These are phyloP conservation scores for Candida nitratophila DNA, from an alignment of 805 yeast genomes.

Conservation along the genomic window DNA sequence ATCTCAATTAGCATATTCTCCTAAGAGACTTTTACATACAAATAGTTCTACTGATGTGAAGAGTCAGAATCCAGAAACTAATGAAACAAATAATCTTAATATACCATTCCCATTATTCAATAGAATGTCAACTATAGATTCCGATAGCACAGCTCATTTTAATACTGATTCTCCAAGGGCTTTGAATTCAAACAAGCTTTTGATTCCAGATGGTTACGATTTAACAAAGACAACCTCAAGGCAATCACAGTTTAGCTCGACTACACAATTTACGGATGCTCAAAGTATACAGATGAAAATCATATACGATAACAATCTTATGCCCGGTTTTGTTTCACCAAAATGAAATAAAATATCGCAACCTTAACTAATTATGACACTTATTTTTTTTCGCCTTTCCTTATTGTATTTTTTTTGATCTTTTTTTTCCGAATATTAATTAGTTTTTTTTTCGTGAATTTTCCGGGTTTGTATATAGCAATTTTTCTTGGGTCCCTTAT, in stretches of 20 bases:
- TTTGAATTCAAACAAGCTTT: no score
- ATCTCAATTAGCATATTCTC: not conserved
- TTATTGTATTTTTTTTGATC: not conserved
- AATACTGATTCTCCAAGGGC: no score
- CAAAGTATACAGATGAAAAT: constrained; percentile 3
- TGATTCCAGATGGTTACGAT: not conserved
- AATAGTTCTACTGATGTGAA: not conserved
- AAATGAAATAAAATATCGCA: not conserved
- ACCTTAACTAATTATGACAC: not conserved
- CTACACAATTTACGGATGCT: constrained; percentile 4
- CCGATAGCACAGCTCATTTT: no score
- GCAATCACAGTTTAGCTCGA: constrained; percentile 1
- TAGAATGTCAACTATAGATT: no score
- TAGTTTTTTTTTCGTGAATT: not conserved
- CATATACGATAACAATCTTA: constrained; percentile 8
- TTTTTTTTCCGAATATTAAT: not conserved
- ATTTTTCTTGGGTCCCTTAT: no score
- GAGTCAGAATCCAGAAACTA: no score
- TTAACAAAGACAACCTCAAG: constrained; percentile 4
- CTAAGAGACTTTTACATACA: not conserved
- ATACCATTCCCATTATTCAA: no score
- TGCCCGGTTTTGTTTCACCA: constrained; percentile 8
- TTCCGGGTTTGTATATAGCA: not conserved
- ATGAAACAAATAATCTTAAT: no score
- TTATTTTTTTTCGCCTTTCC: not conserved